Evolutionary conservation across 2,329 filamentous ascomycete genomes (phyloP), one percentile per base, ranked within the genome.

Genomic region (Rhynchosporium secalis): DNA sequence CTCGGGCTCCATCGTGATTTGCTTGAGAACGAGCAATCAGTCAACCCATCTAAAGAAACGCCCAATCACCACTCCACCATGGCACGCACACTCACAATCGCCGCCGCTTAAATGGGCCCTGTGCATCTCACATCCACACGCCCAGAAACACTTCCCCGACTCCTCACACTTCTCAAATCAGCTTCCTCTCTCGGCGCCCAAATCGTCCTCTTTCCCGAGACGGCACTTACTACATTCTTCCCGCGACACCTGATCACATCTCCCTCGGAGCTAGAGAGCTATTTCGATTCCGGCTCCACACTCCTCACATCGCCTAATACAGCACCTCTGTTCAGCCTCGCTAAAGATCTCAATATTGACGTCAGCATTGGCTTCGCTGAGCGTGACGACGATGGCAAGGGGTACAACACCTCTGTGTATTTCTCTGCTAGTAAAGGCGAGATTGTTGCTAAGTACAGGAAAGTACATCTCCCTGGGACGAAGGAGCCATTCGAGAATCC

Each of bases 171-270:
- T 33, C 77, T 85, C 29, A 73, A 78, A 20, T 70, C 76, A 48
- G 82, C 81, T 12, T 75, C 78, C 0, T 60, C 72, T 2, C 71
- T 79, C 60, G 76, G 76, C 15, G 81, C 80, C 47, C 75, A 80
- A 64, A 71, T 85, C 1, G 77, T 84, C 9, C 77, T 84, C 36
- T 85, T 80, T 65, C 82, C 82, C 0, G 82, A 84, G 71, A 75
- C 78, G n/a, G 78, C 81, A 10, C 76, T 84, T 12, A 83, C 81
- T 0, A 84, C 82, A 0, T 85, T 85, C 75, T 84, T 84, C 69
- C 82, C 82, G 0, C 77, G 80, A 4, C 77, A 81, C 66, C 72
- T 83, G 48, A 77, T 83, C 62, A 71, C 76, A 8, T 77, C 80
- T 60, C 70, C 75, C 29, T 69, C 72, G 13, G 76, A 81, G 46